A percentile compares a stretch with the other conserved stretches of the same genome.
These are phyloP conservation scores for Cucumis melo DNA, from an alignment of 306 rosid genomes.

Conservation along the genomic window DNA sequence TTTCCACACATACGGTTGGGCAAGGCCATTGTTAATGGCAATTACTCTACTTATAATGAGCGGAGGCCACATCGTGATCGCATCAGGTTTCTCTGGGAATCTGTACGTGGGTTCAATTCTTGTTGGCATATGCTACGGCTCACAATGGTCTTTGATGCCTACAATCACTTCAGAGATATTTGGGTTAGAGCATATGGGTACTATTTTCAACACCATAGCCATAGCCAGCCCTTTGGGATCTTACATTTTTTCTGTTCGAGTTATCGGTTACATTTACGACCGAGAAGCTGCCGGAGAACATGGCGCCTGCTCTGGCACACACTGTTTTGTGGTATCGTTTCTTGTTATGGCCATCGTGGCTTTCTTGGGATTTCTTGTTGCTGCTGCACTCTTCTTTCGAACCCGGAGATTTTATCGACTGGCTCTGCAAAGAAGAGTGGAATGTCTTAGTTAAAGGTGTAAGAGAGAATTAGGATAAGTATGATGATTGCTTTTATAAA, in stretches of 20 bases:
- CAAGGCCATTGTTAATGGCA: conserved; percentile 54
- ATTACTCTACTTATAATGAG: conserved; percentile 40
- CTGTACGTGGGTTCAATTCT: conserved; percentile 60
- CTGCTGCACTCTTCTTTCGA: conserved; percentile 42
- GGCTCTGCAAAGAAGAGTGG: conserved; percentile 31
- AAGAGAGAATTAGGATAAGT: neutral
- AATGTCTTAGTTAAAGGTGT: neutral
- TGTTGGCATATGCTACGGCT: conserved; percentile 79
- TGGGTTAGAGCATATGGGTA: conserved; percentile 76
- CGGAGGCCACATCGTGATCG: conserved; percentile 48
- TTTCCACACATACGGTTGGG: conserved; percentile 54
- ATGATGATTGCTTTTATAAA: neutral
- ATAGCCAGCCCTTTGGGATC: conserved; percentile 80
- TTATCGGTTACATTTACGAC: conserved; percentile 69
- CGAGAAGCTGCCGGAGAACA: conserved; percentile 28
- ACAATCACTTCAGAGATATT: conserved; percentile 69
- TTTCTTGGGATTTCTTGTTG: conserved; percentile 42
- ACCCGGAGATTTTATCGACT: conserved; percentile 45
- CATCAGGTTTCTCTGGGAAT: conserved; percentile 57
- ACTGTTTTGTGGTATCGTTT: conserved; percentile 63
- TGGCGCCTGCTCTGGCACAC: conserved; percentile 43
- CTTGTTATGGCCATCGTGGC: conserved; percentile 56
- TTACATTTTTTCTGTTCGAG: conserved; percentile 61
- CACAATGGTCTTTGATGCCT: conserved; percentile 93
- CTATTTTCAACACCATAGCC: conserved; percentile 73